Base-by-base conservation (phyloP, 257 asterid genomes). In the Perilla frutescens region DNA sequence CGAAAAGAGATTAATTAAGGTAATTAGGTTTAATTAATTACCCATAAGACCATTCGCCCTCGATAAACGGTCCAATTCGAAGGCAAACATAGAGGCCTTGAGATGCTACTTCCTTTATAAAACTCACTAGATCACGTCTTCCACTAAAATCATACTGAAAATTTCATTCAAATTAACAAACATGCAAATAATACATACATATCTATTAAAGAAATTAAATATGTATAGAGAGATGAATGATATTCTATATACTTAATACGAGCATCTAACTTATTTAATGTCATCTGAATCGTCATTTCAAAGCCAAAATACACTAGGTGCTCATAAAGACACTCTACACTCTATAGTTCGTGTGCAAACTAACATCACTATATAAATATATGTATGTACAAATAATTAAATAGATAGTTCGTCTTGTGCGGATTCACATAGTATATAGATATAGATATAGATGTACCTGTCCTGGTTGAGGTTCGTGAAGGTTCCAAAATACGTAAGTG, bases 31-130 rank as follows among this genome's bases (percentile, higher is more conserved):
- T 20, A 10, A 14, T 8, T 36, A n/a, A 71, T 39, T 89, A 93
- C 98, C 98, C 98, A 14, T 91, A 91, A 40, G 79, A 72, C 98
- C 98, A 93, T 89, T 93, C 98, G 40, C 78, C 71, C 82, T 91
- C 96, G 12, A 93, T 88, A 62, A 80, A 93, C 3, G 98, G 98
- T 3, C 98, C 98, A 45, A 93, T 88, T 3, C 98, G 89, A 60
- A 89, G 86, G 81, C 87, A 88, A 41, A 89, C 98, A 53, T 89
- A 88, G 50, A 93, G 92, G 15, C 91, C 96, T 68, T 93, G 96
- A 20, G 89, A 86, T 74, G 85, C 86, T 12, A 93, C 81, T 81
- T 84, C 79, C 77, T 88, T 89, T 2, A 93, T 78, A 66, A 89
- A 93, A 72, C 80, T 78, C 78, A 89, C 85, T 70, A 93, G 76